Evolutionary conservation across 768 basidiomycete species (phyloP).

Genomic region (Gelatoporia subvermispora): DNA sequence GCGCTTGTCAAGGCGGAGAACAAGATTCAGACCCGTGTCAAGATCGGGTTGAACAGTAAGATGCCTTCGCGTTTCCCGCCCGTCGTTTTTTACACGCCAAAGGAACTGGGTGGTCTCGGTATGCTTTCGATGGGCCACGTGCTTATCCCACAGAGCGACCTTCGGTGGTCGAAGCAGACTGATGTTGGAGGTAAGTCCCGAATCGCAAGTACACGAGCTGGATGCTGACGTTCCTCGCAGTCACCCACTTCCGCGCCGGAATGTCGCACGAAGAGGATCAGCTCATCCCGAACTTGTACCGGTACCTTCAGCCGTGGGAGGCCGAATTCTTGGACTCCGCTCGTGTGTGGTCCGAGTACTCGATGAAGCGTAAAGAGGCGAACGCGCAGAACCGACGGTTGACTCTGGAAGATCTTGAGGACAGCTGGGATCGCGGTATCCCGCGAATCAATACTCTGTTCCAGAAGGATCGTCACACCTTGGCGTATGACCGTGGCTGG

Average conservation of each 20-base stretch:
- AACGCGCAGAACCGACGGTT: slow-evolving; percentile 96
- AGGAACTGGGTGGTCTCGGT: slow-evolving; percentile 96
- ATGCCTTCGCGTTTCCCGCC: slow-evolving; percentile 99
- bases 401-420: slow-evolving; percentile 95
- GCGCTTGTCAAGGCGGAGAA: slow-evolving; percentile 97
- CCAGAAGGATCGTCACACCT: slow-evolving; percentile 97
- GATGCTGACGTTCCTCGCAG: slow-evolving; percentile 32
- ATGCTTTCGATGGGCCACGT: slow-evolving; percentile 99
- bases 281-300: slow-evolving; percentile 94
- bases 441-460: slow-evolving; percentile 98
- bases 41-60: slow-evolving; percentile 98
- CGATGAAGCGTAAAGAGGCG: slow-evolving; percentile 99
- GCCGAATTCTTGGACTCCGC: slow-evolving; percentile 97
- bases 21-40: slow-evolving; percentile 99
- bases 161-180: slow-evolving; percentile 98
- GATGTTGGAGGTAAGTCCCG: slow-evolving; percentile 71
- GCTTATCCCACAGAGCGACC: slow-evolving; percentile 94
- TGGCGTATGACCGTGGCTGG: slow-evolving; percentile 99
- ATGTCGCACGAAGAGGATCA: slow-evolving; percentile 96
- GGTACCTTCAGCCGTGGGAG: slow-evolving; percentile 96
- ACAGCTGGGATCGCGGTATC: slow-evolving; percentile 98
- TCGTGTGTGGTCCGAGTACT: slow-evolving; percentile 98
- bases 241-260: slow-evolving; percentile 98
- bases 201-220: background rate
- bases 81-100: slow-evolving; percentile 93